A percentile compares a stretch with the other conserved stretches of the same genome.
These are phyloP conservation scores for Pseudogymnoascus sp. DNA, from an alignment of 2,329 filamentous ascomycete species.

Conservation along the genomic window DNA sequence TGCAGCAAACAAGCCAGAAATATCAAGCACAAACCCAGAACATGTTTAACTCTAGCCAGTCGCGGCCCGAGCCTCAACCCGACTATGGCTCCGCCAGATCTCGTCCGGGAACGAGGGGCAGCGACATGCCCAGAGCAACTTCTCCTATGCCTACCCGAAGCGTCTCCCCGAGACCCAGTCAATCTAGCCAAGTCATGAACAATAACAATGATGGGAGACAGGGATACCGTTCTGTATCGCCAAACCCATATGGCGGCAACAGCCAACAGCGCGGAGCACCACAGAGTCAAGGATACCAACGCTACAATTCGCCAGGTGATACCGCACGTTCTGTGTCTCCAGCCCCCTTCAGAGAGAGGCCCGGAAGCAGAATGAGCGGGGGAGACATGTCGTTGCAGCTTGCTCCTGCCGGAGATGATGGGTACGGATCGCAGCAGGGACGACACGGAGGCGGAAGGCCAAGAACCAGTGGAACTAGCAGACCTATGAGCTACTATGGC, in stretches of 20 bases:
- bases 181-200: slow-evolving; percentile 32
- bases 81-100: slow-evolving; percentile 37
- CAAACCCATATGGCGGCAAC: slow-evolving; percentile 53
- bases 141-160: slow-evolving; percentile 65
- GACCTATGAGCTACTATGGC: slow-evolving; percentile 50
- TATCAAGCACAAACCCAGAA: slow-evolving; percentile 77
- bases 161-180: slow-evolving; percentile 54
- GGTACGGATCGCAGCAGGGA: slow-evolving; percentile 52
- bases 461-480: slow-evolving; percentile 40
- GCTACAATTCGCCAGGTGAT: slow-evolving; percentile 43
- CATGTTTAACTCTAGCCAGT: slow-evolving; percentile 53
- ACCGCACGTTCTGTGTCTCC: slow-evolving; percentile 43
- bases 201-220: slow-evolving; percentile 43
- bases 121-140: slow-evolving; percentile 51
- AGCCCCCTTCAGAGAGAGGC: slow-evolving; percentile 40
- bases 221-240: slow-evolving; percentile 47
- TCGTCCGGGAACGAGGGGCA: slow-evolving; percentile 53
- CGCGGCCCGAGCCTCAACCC: slow-evolving; percentile 27
- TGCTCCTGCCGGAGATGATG: slow-evolving; percentile 47
- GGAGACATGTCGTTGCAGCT: slow-evolving; percentile 68
- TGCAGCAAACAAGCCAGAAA: slow-evolving; percentile 91
- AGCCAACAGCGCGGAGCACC: slow-evolving; percentile 27
- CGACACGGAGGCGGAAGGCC: slow-evolving; percentile 44
- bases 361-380: slow-evolving; percentile 39
- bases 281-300: slow-evolving; percentile 43